Evolutionary conservation across 352 stramenopile genomes (phyloP).

Genomic region (Paralagenidium karlingii): DNA sequence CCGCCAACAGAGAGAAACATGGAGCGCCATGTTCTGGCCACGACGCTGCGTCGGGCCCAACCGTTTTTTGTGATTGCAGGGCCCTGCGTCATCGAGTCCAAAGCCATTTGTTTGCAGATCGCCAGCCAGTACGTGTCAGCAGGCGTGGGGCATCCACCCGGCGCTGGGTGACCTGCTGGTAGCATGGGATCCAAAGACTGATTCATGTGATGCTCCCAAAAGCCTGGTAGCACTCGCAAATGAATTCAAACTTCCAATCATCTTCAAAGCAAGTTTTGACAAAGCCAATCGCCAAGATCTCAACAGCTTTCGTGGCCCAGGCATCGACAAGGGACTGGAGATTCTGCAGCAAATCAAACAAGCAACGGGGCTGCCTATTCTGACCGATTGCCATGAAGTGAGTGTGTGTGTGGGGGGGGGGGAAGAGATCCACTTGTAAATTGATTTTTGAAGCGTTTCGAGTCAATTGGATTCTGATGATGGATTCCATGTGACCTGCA

Average conservation of each 20-base stretch:
- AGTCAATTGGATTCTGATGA: too few species aligned
- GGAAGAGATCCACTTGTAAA: too few species aligned
- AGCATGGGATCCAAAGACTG: too few species aligned
- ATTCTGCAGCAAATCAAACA: constrained; percentile 67
- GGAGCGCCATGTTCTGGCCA: constrained; percentile 32
- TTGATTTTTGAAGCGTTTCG: too few species aligned
- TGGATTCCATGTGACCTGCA: neutral
- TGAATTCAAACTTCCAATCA: constrained; percentile 50
- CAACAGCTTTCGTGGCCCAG: constrained; percentile 62
- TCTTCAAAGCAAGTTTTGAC: constrained; percentile 87
- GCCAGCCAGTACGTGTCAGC: constrained; percentile 25
- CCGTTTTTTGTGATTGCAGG: constrained; percentile 82
- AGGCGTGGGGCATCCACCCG: too few species aligned
- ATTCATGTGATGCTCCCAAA: neutral
- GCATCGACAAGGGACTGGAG: constrained; percentile 47
- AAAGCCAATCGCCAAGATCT: constrained; percentile 82
- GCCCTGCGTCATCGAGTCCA: constrained; percentile 69
- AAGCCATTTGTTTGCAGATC: constrained; percentile 51
- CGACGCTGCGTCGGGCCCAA: constrained; percentile 31
- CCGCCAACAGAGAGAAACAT: too few species aligned
- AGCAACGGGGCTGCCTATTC: constrained; percentile 51
- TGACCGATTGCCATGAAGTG: constrained; percentile 83
- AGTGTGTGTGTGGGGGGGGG: too few species aligned
- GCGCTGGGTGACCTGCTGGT: too few species aligned
- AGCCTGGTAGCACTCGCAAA: constrained; percentile 42